A percentile compares a stretch with the other conserved stretches of the same genome.
Evolutionary conservation across 2,329 filamentous ascomycete species (phyloP).

Genomic region (Curvularia hawaiiensis): DNA sequence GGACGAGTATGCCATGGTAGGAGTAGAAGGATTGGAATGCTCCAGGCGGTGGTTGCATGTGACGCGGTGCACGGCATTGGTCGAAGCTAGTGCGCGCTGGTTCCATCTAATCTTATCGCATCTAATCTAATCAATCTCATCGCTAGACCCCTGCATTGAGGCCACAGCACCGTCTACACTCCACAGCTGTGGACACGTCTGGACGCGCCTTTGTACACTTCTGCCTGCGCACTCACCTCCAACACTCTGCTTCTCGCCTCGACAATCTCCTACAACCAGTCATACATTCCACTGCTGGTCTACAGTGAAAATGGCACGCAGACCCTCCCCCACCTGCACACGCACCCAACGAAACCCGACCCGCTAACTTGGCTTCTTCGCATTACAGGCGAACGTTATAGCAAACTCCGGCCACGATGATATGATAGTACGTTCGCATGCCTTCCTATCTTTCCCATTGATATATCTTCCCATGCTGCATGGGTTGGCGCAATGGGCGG

Average conservation of each 20-base stretch:
- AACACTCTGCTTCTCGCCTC: not conserved
- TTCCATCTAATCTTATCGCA: slow-evolving; percentile 23
- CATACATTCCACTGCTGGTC: slow-evolving; percentile 4
- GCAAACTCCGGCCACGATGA: slow-evolving; percentile 93
- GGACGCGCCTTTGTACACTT: slow-evolving; percentile 16
- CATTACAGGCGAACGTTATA: slow-evolving; percentile 73
- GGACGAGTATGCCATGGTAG: slow-evolving; percentile 46
- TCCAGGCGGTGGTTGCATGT: slow-evolving; percentile 9
- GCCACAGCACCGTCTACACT: slow-evolving; percentile 39
- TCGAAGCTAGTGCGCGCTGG: slow-evolving; percentile 14
- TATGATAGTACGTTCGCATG: slow-evolving; percentile 84
- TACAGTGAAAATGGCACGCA: slow-evolving; percentile 35
- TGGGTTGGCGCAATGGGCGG: slow-evolving; percentile 16
- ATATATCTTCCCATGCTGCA: slow-evolving; percentile 1
- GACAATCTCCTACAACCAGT: not conserved
- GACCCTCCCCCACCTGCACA: slow-evolving; percentile 14
- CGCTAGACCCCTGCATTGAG: slow-evolving; percentile 40
- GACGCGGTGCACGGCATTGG: slow-evolving; percentile 5
- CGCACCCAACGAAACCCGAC: slow-evolving; percentile 31
- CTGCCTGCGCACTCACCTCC: slow-evolving; percentile 16
- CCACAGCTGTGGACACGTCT: slow-evolving; percentile 30
- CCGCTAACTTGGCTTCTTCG: slow-evolving; percentile 38
- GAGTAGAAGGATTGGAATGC: not conserved
- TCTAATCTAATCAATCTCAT: slow-evolving; percentile 41
- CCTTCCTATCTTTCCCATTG: slow-evolving; percentile 1